Base-by-base conservation (phyloP, 2,329 filamentous ascomycete genomes). In the Diplodia sapinea region DNA sequence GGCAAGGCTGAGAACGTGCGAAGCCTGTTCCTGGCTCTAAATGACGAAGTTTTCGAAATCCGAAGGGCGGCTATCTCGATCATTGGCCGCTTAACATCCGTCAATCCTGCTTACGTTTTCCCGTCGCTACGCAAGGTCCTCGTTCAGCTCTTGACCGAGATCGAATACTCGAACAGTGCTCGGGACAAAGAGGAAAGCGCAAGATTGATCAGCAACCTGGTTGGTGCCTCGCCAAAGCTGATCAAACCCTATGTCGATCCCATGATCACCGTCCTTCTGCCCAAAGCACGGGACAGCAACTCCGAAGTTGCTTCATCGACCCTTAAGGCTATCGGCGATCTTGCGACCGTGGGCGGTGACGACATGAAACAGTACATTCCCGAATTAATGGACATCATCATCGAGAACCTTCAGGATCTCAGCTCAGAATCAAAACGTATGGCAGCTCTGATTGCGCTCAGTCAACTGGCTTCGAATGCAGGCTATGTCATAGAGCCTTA, bases 401-500 rank as follows among this genome's bases (percentile, higher is more conserved):
- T 99, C 68, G 91, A 95, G 69, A 94, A 94, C 33, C 83, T 99
- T 64, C 94, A 99, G 78, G 95, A 99, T 76, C 90, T 98, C 73
- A 93, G 93, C 71, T 97, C 94, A 3, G 90, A 92, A 56, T 85
- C 89, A 55, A 98, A 98, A 80, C 89, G 95, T 66, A 94, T 97
- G 78, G 92, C 96, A 6, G 94, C 95, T 3, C 84, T 99, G 38
- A 91, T 92, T 71, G 95, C 95, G 0, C 85, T 99, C 0, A 94
- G 94, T 23, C 94, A 98, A 76, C 83, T 99, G 66, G 93, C 95
- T 6, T 96, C 93, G 75, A 98, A 97, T 79, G 95, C 94, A 13
- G 95, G 96, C 72, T 99, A 99, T 80, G 96, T 99, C 64, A 98
- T 99, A 69, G 89, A 94, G 67, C 96, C 96, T 0, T 99, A 99